Percentiles rank a stretch among this genome's conserved stretches.
These are phyloP conservation scores for Dactylellina parvicollis DNA, from an alignment of 2,329 filamentous ascomycete species.

Conservation along the genomic window DNA sequence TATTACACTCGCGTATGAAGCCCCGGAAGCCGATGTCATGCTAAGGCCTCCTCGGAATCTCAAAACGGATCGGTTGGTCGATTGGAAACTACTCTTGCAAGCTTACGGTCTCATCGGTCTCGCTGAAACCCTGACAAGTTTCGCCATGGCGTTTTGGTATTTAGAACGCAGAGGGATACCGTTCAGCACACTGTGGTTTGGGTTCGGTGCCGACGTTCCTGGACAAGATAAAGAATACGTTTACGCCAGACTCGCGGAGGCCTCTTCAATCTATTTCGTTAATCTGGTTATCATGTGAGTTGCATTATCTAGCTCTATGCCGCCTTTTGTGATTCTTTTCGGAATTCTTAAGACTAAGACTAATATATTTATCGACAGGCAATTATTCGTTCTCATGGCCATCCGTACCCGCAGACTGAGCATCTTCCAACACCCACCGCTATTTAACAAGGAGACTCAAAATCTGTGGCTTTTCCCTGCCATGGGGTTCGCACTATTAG, in stretches of 20 bases:
- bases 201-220: slow-evolving; percentile 67
- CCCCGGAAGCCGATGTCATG: slow-evolving; percentile 79
- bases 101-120: slow-evolving; percentile 77
- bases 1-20: slow-evolving; percentile 78
- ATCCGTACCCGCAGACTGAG: slow-evolving; percentile 71
- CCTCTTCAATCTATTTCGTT: slow-evolving; percentile 80
- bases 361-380: slow-evolving; percentile 54
- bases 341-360: too few relatives aligned
- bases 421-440: slow-evolving; percentile 77
- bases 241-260: slow-evolving; percentile 69
- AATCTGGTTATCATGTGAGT: slow-evolving; percentile 80
- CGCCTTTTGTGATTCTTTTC: slow-evolving; percentile 10
- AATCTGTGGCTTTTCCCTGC: slow-evolving; percentile 77
- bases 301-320: background rate
- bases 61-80: slow-evolving; percentile 76
- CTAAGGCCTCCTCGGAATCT: slow-evolving; percentile 74
- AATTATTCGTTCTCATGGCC: slow-evolving; percentile 69
- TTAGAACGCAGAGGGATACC: slow-evolving; percentile 71
- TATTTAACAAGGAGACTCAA: slow-evolving; percentile 72
- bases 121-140: slow-evolving; percentile 69
- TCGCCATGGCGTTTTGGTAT: slow-evolving; percentile 75
- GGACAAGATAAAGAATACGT: slow-evolving; percentile 67
- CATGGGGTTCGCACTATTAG: slow-evolving; percentile 73
- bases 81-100: slow-evolving; percentile 77
- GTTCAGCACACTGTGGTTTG: slow-evolving; percentile 74